Evolutionary conservation across 805 yeast genomes (phyloP).

Genomic region (Myxozyma vanderwaltii): DNA sequence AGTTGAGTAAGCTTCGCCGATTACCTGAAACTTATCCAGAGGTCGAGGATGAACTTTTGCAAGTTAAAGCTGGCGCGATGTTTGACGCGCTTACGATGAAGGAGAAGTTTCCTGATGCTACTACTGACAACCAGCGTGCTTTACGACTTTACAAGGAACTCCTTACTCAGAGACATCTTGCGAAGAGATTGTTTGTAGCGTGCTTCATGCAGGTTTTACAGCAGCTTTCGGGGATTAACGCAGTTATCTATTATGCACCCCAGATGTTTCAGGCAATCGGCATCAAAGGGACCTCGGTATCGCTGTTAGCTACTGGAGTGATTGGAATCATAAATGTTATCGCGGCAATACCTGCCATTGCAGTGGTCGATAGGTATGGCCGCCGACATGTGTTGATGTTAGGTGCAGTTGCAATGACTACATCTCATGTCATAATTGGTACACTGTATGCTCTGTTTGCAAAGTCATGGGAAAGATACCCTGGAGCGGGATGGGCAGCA

Average conservation of each 20-base stretch:
- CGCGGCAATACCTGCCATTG: slow-evolving; percentile 59
- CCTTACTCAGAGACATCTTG: slow-evolving; percentile 20
- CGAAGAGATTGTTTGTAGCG: slow-evolving; percentile 26
- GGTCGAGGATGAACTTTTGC: slow-evolving; percentile 34
- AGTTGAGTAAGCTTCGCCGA: slow-evolving; percentile 35
- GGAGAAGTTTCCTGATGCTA: slow-evolving; percentile 31
- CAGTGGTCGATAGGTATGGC: slow-evolving; percentile 60
- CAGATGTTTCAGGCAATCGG: slow-evolving; percentile 52
- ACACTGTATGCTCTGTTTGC: slow-evolving; percentile 48
- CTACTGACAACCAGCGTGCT: slow-evolving; percentile 13
- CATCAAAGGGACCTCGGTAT: slow-evolving; percentile 51
- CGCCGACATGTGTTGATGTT: slow-evolving; percentile 61
- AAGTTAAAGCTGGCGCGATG: slow-evolving; percentile 38
- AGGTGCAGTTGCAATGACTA: slow-evolving; percentile 66
- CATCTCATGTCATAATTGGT: slow-evolving; percentile 45
- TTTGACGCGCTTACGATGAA: slow-evolving; percentile 34
- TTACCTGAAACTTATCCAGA: slow-evolving; percentile 23
- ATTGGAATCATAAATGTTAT: slow-evolving; percentile 52
- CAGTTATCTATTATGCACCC: slow-evolving; percentile 53
- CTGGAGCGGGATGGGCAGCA: slow-evolving; percentile 35
- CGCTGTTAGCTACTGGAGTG: slow-evolving; percentile 49
- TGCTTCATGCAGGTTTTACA: slow-evolving; percentile 34
- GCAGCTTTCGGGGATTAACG: slow-evolving; percentile 50
- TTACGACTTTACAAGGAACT: slow-evolving; percentile 25
- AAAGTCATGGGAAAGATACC: slow-evolving; percentile 44